These are phyloP conservation scores for Hymenotorrendiella dingleyae DNA, from an alignment of 2,329 filamentous ascomycete species.

Conservation along the genomic window DNA sequence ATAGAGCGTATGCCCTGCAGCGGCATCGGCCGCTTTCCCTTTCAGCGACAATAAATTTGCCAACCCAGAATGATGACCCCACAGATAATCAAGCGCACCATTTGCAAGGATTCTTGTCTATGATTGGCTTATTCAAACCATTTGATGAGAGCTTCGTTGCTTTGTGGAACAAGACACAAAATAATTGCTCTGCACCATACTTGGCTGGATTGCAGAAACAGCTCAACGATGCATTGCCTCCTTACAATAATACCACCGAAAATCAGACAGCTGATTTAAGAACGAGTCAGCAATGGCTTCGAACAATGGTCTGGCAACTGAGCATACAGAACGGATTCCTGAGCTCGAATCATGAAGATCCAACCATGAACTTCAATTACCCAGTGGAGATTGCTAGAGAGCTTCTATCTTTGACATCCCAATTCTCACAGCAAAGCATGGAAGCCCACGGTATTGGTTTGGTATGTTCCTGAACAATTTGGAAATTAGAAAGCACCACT, in stretches of 20 bases:
- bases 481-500: conserved; percentile 3
- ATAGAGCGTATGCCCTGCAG: conserved; percentile 63
- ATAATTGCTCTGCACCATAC: conserved; percentile 51
- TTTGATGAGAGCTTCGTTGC: conserved; percentile 61
- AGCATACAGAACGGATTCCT: conserved; percentile 49
- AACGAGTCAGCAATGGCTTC: conserved; percentile 60
- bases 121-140: conserved; percentile 57
- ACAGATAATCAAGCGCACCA: conserved; percentile 48
- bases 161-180: conserved; percentile 60
- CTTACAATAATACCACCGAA: conserved; percentile 45
- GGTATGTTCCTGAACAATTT: conserved; percentile 40
- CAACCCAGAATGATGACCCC: conserved; percentile 55
- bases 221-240: conserved; percentile 48
- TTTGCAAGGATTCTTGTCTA: conserved; percentile 50
- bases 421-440: conserved; percentile 66
- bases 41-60: conserved; percentile 62
- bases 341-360: conserved; percentile 42
- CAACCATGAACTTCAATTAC: conserved; percentile 56
- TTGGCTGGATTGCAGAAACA: conserved; percentile 56
- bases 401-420: conserved; percentile 58
- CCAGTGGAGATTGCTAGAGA: conserved; percentile 58
- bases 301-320: conserved; percentile 58
- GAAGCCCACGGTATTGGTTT: conserved; percentile 70
- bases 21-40: conserved; percentile 64
- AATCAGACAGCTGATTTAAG: conserved; percentile 49